Percentiles rank a stretch among this genome's conserved stretches.
Conservation (phyloP, 2,329 filamentous ascomycete genomes). For the Aspergillus oerlinghausenensis region DNA sequence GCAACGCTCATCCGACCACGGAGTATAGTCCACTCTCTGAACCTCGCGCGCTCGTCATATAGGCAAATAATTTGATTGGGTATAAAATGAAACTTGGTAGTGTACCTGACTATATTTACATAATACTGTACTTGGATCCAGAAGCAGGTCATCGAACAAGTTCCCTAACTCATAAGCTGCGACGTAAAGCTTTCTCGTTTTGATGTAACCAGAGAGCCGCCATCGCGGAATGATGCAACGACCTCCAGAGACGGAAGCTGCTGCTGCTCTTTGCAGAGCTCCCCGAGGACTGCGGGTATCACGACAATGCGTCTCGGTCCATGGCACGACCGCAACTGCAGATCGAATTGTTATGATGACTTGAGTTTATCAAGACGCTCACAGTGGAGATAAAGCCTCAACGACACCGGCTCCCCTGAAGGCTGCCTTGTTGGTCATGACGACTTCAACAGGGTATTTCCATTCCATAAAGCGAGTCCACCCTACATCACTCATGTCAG, state of each 20-base stretch:
- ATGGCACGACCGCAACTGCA: background rate
- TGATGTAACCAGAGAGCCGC: background rate
- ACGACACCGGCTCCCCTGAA: constrained; percentile 62
- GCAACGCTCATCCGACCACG: too few species aligned
- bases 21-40: too few species aligned
- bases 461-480: constrained; percentile 94
- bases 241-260: background rate
- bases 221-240: background rate
- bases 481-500: constrained; percentile 48
- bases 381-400: constrained; percentile 48
- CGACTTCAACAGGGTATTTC: constrained; percentile 78
- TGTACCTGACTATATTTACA: background rate
- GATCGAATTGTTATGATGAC: background rate
- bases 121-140: background rate
- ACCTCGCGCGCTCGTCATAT: background rate
- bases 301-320: background rate
- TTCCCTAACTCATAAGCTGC: background rate
- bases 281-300: background rate
- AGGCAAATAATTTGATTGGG: constrained; percentile 9
- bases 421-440: constrained; percentile 54
- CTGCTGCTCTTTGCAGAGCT: background rate
- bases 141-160: background rate
- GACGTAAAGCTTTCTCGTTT: background rate
- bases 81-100: constrained; percentile 8
- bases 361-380: constrained; percentile 8